Evolutionary conservation across 179 eudicot species (phyloP).

Genomic region (Sideroxylon spinosum): DNA sequence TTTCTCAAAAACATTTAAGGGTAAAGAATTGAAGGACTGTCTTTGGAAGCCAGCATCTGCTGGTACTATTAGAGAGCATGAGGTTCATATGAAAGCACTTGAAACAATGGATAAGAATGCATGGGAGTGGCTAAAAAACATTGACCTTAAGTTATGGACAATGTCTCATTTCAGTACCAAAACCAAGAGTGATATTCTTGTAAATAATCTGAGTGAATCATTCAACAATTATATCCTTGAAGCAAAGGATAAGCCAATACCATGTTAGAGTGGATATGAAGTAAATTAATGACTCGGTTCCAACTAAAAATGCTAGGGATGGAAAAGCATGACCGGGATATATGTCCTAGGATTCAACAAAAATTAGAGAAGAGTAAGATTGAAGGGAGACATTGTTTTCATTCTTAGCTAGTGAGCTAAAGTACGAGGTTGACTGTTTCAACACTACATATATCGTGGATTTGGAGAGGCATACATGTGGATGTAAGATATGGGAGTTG

Average conservation of each 20-base stretch:
- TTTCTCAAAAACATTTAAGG: not conserved
- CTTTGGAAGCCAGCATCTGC: not conserved
- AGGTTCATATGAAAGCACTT: not conserved
- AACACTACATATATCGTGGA: not conserved
- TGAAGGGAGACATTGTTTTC: too few relatives aligned
- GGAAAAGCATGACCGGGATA: not conserved
- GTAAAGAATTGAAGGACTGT: not conserved
- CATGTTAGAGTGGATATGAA: too few relatives aligned
- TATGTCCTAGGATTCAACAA: not conserved
- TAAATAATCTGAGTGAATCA: not conserved
- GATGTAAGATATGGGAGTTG: not conserved
- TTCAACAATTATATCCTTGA: not conserved
- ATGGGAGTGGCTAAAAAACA: not conserved
- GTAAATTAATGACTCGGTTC: too few relatives aligned
- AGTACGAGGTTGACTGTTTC: too few relatives aligned
- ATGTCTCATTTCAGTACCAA: not conserved
- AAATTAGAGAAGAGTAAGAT: too few relatives aligned
- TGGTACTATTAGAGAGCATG: not conserved
- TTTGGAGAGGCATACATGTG: not conserved
- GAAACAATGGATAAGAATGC: not conserved
- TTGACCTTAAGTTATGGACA: not conserved
- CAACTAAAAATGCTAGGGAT: too few relatives aligned
- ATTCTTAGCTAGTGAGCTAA: too few relatives aligned
- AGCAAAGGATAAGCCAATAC: too few relatives aligned
- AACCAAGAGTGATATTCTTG: not conserved